phyloP scores from a whole-genome alignment of 306 rosid genomes.

The Rosa rugosa region DNA sequence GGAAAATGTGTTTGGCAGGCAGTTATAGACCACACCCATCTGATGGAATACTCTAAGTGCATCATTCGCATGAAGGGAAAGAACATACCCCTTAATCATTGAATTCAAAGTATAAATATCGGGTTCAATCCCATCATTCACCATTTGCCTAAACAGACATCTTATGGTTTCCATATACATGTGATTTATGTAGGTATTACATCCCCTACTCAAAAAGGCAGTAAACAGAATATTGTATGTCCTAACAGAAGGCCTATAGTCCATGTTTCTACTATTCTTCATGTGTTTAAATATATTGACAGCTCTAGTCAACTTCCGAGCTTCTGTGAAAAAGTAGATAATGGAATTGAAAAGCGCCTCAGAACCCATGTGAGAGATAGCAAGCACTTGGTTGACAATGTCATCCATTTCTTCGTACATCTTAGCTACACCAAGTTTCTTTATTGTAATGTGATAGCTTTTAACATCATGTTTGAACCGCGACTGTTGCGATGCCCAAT shows the following conservation, averaged over 20 bases:
- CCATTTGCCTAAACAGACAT: slow-evolving; percentile 78
- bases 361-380: slow-evolving; percentile 54
- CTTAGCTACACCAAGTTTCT: slow-evolving; percentile 81
- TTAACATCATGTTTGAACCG: slow-evolving; percentile 65
- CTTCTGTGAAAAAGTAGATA: slow-evolving; percentile 72
- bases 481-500: slow-evolving; percentile 78
- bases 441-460: slow-evolving; percentile 60
- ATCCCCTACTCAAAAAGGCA: slow-evolving; percentile 71
- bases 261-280: slow-evolving; percentile 50
- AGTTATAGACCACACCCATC: slow-evolving; percentile 72
- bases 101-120: slow-evolving; percentile 72
- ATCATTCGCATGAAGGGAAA: slow-evolving; percentile 82
- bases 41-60: slow-evolving; percentile 84
- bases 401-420: slow-evolving; percentile 88
- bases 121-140: slow-evolving; percentile 73
- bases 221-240: slow-evolving; percentile 81
- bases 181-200: slow-evolving; percentile 67
- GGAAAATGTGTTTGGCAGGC: slow-evolving; percentile 71
- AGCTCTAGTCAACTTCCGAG: slow-evolving; percentile 78
- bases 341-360: slow-evolving; percentile 76
- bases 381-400: slow-evolving; percentile 76
- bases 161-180: slow-evolving; percentile 80
- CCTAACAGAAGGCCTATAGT: slow-evolving; percentile 73
- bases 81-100: slow-evolving; percentile 88
- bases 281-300: slow-evolving; percentile 75